Evolutionary conservation across 106 monocot species (phyloP).

Genomic region (Dioscorea alata): DNA sequence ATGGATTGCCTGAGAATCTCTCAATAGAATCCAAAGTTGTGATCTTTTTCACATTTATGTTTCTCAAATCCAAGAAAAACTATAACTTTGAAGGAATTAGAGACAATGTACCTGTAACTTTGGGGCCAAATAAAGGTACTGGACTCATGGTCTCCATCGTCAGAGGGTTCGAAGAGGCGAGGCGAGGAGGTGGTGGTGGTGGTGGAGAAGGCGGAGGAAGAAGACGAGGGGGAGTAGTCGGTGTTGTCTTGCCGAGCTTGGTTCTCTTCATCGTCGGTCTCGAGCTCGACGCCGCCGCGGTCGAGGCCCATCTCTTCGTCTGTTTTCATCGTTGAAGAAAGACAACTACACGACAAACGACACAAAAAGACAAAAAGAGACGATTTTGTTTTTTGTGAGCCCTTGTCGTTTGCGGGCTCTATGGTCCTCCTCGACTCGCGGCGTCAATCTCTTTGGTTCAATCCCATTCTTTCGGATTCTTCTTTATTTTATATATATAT

Average conservation of each 20-base stretch:
- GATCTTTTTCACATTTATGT: not conserved
- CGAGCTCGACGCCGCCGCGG: slow-evolving; percentile 22
- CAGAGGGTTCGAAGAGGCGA: not conserved
- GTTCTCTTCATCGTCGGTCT: slow-evolving; percentile 41
- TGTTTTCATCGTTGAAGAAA: not conserved
- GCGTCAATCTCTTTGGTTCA: not conserved
- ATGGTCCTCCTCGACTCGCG: not conserved
- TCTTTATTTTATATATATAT: no score
- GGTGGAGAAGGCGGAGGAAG: not conserved
- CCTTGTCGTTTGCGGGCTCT: not conserved
- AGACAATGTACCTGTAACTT: slow-evolving; percentile 26
- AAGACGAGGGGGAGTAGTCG: slow-evolving; percentile 5
- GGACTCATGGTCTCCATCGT: not conserved
- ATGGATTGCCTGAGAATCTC: slow-evolving; percentile 33
- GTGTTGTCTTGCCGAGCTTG: slow-evolving; percentile 7
- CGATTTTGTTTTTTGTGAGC: not conserved
- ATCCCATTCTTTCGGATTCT: no score
- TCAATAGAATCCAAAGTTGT: not conserved
- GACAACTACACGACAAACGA: not conserved
- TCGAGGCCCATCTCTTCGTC: slow-evolving; percentile 33
- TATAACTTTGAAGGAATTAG: no score
- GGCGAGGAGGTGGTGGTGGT: not conserved
- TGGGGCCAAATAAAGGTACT: slow-evolving; percentile 22
- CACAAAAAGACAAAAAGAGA: not conserved
- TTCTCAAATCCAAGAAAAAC: slow-evolving; percentile 1